Conservation (phyloP, 768 basidiomycete species). For the Tylopilus cervinicoccineus region DNA sequence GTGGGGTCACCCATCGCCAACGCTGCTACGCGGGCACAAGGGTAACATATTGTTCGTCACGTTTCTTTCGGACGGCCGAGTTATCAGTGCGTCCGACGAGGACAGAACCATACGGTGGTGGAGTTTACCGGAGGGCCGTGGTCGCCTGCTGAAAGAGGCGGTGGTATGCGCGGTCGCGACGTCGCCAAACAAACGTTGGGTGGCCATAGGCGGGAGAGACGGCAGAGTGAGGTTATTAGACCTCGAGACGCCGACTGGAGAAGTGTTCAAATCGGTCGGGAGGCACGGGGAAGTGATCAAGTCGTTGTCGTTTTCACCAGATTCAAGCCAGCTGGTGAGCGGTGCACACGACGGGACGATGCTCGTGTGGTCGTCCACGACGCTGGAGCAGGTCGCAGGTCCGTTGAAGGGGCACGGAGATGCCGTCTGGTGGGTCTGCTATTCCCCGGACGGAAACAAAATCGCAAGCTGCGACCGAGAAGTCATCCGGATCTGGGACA, state of each 20-base stretch:
- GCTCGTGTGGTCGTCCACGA: conserved; percentile 13
- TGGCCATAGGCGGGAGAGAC: conserved; percentile 18
- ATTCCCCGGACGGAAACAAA: conserved; percentile 17
- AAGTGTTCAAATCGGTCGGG: neutral
- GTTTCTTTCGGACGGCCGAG: conserved; percentile 11
- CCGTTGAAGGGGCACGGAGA: conserved; percentile 11
- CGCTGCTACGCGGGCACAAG: conserved; percentile 10
- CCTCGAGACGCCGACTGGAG: neutral
- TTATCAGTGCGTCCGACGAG: conserved; percentile 19
- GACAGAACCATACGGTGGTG: conserved; percentile 19
- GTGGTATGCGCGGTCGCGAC: conserved; percentile 1
- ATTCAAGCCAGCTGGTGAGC: conserved; percentile 13
- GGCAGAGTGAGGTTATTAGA: conserved; percentile 10
- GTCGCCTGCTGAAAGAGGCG: conserved; percentile 5
- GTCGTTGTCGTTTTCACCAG: conserved; percentile 19
- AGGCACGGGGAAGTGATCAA: conserved; percentile 5
- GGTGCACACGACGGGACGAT: conserved; percentile 18
- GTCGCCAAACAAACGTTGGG: conserved; percentile 11
- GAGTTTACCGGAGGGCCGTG: conserved; percentile 3
- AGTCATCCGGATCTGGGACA: conserved; percentile 17
- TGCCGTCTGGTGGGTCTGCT: conserved; percentile 15
- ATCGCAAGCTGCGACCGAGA: conserved; percentile 21
- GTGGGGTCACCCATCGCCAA: neutral
- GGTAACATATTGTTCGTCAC: conserved; percentile 13
- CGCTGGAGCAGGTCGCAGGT: conserved; percentile 4